phyloP scores from a whole-genome alignment of 768 basidiomycete genomes.

The Crepidotus variabilis region DNA sequence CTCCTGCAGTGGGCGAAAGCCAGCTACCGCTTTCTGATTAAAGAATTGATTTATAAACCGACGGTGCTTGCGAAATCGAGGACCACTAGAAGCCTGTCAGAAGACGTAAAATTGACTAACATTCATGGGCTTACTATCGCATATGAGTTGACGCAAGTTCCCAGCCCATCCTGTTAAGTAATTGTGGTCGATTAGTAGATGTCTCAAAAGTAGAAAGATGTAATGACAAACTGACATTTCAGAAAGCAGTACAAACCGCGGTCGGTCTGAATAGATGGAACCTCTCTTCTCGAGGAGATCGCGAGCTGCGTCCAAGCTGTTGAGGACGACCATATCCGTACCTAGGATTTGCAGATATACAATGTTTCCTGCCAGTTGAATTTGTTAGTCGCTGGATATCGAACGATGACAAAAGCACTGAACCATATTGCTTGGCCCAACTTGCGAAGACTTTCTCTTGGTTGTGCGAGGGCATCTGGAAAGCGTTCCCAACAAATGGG shows the following conservation, averaged over 20 bases:
- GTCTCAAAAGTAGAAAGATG: background rate
- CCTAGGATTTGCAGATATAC: slow-evolving; percentile 38
- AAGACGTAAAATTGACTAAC: slow-evolving; percentile 3
- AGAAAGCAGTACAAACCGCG: slow-evolving; percentile 42
- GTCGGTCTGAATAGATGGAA: slow-evolving; percentile 51
- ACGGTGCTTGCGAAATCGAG: slow-evolving; percentile 49
- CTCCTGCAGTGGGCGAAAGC: slow-evolving; percentile 38
- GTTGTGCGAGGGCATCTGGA: slow-evolving; percentile 37
- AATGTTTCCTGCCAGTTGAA: slow-evolving; percentile 38
- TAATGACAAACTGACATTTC: slow-evolving; percentile 35
- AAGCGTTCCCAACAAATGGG: slow-evolving; percentile 45
- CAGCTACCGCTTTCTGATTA: slow-evolving; percentile 36
- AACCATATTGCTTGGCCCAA: slow-evolving; percentile 43
- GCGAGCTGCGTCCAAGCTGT: slow-evolving; percentile 37
- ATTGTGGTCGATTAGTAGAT: background rate
- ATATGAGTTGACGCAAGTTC: slow-evolving; percentile 41
- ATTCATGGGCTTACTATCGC: slow-evolving; percentile 35
- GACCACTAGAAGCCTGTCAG: slow-evolving; percentile 31
- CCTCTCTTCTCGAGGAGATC: slow-evolving; percentile 53
- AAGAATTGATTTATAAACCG: slow-evolving; percentile 48
- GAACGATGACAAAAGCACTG: slow-evolving; percentile 11
- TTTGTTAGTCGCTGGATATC: slow-evolving; percentile 2
- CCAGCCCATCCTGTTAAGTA: slow-evolving; percentile 42
- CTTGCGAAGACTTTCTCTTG: slow-evolving; percentile 36
- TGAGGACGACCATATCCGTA: slow-evolving; percentile 47